Evolutionary conservation across 2,329 filamentous ascomycete species (phyloP).

Genomic region (Cladophialophora yegresii): DNA sequence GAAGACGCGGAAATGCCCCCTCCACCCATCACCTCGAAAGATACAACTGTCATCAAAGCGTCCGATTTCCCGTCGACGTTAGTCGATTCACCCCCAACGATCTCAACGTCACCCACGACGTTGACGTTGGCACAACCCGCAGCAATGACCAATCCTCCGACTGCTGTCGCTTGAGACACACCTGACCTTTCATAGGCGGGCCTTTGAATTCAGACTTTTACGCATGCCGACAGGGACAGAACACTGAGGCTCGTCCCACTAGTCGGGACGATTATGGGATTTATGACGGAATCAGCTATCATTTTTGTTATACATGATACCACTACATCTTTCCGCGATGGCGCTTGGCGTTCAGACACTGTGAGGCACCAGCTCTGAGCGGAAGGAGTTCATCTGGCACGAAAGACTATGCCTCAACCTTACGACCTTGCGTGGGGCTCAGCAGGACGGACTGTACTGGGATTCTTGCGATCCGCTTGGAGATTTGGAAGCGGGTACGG

Average conservation of each 20-base stretch:
- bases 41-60: slow-evolving; percentile 16
- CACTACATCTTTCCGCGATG: slow-evolving; percentile 28
- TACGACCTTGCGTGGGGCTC: slow-evolving; percentile 14
- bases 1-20: slow-evolving; percentile 29
- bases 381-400: slow-evolving; percentile 16
- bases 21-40: slow-evolving; percentile 23
- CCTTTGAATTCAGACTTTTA: slow-evolving; percentile 2
- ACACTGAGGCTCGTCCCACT: not conserved
- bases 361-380: slow-evolving; percentile 15
- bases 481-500: slow-evolving; percentile 9
- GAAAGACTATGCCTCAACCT: slow-evolving; percentile 4
- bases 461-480: slow-evolving; percentile 6
- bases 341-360: slow-evolving; percentile 30
- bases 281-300: slow-evolving; percentile 24
- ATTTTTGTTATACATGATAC: slow-evolving; percentile 33
- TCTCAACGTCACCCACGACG: slow-evolving; percentile 10
- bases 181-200: not conserved
- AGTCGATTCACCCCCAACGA: slow-evolving; percentile 16
- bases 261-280: slow-evolving; percentile 5
- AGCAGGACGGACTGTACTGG: slow-evolving; percentile 2
- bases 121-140: slow-evolving; percentile 14
- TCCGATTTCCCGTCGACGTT: slow-evolving; percentile 28
- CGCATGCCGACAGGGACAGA: not conserved
- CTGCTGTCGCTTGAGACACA: slow-evolving; percentile 17
- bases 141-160: slow-evolving; percentile 17